Conservation (phyloP, 1,284 basidiomycete species). For the Cutaneotrichosporon sp. region DNA sequence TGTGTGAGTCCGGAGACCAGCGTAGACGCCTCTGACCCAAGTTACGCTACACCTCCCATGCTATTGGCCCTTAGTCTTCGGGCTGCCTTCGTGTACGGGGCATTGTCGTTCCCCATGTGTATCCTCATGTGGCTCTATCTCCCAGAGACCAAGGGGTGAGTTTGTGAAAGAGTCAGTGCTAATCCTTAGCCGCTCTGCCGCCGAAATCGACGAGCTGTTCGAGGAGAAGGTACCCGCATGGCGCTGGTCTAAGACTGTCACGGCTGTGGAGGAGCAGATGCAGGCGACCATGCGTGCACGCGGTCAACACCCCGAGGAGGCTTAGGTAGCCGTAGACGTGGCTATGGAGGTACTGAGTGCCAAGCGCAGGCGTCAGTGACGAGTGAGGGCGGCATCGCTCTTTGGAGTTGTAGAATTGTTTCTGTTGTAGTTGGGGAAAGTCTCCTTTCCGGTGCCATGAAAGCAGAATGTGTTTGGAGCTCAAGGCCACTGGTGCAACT, state of each 20-base stretch:
- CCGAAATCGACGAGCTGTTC: conserved; percentile 45
- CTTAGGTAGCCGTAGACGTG: too few relatives aligned
- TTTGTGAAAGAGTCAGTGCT: neutral
- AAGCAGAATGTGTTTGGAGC: too few relatives aligned
- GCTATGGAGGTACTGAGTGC: too few relatives aligned
- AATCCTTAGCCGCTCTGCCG: conserved; percentile 6
- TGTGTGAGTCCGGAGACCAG: too few relatives aligned
- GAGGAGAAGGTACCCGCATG: conserved; percentile 42
- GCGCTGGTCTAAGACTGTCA: conserved; percentile 37
- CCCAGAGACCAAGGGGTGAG: conserved; percentile 31
- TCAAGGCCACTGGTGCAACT: too few relatives aligned
- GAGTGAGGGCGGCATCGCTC: too few relatives aligned
- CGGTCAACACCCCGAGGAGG: neutral
- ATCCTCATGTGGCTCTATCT: conserved; percentile 25
- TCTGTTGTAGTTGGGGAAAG: too few relatives aligned
- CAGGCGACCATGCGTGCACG: neutral
- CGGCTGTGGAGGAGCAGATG: conserved; percentile 19
- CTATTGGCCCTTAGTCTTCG: conserved; percentile 17
- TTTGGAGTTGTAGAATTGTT: too few relatives aligned
- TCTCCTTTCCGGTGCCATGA: too few relatives aligned
- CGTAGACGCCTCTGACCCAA: too few relatives aligned
- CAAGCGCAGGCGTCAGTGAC: too few relatives aligned
- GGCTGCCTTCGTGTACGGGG: conserved; percentile 25
- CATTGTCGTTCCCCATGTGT: conserved; percentile 20
- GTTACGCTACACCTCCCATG: conserved; percentile 28